Base-by-base conservation (phyloP, 225 moss, liverwort and hornwort species). In the Thuidium tamariscinum region DNA sequence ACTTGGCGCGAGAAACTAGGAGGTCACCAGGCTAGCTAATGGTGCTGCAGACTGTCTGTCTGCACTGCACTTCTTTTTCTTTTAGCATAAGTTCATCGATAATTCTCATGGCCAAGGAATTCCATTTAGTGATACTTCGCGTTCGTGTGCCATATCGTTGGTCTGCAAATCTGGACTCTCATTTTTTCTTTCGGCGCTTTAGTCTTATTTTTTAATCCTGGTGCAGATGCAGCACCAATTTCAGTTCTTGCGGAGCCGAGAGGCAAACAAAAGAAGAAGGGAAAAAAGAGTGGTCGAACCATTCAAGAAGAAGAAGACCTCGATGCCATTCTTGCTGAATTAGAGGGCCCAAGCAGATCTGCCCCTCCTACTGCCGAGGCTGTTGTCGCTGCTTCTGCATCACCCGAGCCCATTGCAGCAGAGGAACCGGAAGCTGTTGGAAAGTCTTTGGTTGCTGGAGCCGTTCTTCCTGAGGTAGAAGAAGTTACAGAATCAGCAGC, bases 281-380 rank as follows among this genome's bases (percentile, higher is more conserved):
- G 88, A 34, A 92, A 94, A 79, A 96, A 95, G 80, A 94, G 91
- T 85, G 92, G 93, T 83, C 87, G 97, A 89, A 97, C 96, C 27
- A 74, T 91, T 60, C 95, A 96, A 91, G 98, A 95, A 87, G 97
- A 99, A 88, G 97, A 97, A 76, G 96, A 99, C 81, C 94, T 99
- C 54, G 97, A 98, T 93, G 98, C 98, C 26, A 93, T 98, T 89
- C 95, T 98, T 44, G 98, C 98, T 49, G 96, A 94, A 87, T 85
- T 99, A 85, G 98, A 96, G 68, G 98, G 96, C 85, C 98, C 98
- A 73, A 89, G 89, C 63, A 89, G 69, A 86, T 56, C 86, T 71
- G n/a, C 77, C 61, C 77, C 80, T 79, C 69, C 86, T 54, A 77
- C 83, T 76, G 30, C 88, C 62, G 95, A 88, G 89, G 81, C 76